These are phyloP conservation scores for Chrysoporthe puriensis DNA, from an alignment of 2,329 filamentous ascomycete species.

Conservation along the genomic window DNA sequence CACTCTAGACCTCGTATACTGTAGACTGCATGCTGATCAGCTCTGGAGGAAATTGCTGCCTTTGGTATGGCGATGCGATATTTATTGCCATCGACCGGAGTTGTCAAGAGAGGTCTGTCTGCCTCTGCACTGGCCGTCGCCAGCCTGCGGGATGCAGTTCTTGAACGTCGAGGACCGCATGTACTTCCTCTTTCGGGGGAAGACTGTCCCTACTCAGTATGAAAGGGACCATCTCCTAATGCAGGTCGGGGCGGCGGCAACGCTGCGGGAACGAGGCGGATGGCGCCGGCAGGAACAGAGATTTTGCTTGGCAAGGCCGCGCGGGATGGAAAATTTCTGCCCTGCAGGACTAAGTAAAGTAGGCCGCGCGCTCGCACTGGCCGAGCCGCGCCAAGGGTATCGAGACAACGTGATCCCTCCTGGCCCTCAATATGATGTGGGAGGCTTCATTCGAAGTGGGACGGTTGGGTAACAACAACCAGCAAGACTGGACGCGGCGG, in stretches of 20 bases:
- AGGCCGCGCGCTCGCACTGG: neutral
- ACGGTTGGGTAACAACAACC: slow-evolving; percentile 24
- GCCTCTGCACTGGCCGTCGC: neutral
- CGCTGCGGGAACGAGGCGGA: neutral
- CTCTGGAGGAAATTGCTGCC: too few relatives aligned
- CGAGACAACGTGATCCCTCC: slow-evolving; percentile 16
- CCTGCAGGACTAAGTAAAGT: neutral
- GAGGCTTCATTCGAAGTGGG: slow-evolving; percentile 16
- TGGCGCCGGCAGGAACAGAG: slow-evolving; percentile 16
- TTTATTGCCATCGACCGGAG: neutral
- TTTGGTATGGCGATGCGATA: too few relatives aligned
- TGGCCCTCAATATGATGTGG: neutral
- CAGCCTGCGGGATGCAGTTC: neutral
- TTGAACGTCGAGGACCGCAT: neutral
- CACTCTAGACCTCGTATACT: neutral
- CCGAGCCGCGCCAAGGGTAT: neutral
- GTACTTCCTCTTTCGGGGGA: slow-evolving; percentile 13
- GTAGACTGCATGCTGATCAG: neutral
- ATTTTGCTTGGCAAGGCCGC: slow-evolving; percentile 14
- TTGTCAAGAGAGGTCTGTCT: neutral
- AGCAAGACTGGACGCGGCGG: slow-evolving; percentile 18
- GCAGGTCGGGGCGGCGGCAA: neutral
- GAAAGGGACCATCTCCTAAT: neutral
- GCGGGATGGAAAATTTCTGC: neutral
- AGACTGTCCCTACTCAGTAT: neutral